Percentiles rank a stretch among this genome's conserved stretches.
Evolutionary conservation across 345 rosid genomes (phyloP).

Genomic region (Cardiospermum halicacabum): DNA sequence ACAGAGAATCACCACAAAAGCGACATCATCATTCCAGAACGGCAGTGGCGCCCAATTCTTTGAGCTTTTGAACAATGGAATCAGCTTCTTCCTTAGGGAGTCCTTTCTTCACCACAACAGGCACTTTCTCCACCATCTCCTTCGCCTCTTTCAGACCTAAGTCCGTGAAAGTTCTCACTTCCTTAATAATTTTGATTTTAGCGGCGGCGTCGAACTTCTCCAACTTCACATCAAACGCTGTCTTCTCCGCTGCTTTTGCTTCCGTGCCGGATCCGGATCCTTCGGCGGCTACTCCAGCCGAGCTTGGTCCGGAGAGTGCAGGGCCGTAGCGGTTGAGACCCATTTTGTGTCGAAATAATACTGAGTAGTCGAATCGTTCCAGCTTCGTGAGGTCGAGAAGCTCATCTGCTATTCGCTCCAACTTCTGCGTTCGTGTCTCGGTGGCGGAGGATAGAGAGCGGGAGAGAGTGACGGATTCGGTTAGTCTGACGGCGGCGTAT

Average conservation of each 20-base stretch:
- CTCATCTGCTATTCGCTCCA: constrained; percentile 78
- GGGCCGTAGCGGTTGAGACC: constrained; percentile 70
- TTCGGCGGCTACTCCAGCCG: constrained; percentile 19
- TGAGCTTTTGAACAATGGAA: constrained; percentile 60
- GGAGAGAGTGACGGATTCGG: constrained; percentile 5
- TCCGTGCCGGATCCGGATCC: constrained; percentile 36
- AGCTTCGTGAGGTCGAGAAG: constrained; percentile 63
- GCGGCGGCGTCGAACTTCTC: constrained; percentile 70
- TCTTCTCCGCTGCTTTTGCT: constrained; percentile 58
- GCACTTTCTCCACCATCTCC: constrained; percentile 80
- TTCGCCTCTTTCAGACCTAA: constrained; percentile 87
- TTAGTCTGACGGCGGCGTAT: constrained; percentile 4
- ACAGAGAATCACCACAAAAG: background rate
- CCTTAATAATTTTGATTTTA: constrained; percentile 80
- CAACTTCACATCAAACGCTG: constrained; percentile 72
- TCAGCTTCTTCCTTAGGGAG: constrained; percentile 63
- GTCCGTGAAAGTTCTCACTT: constrained; percentile 71
- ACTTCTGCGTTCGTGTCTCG: constrained; percentile 59
- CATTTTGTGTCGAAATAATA: constrained; percentile 69
- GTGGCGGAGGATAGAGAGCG: constrained; percentile 31
- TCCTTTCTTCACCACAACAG: constrained; percentile 69
- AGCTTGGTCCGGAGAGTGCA: constrained; percentile 28
- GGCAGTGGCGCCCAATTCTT: constrained; percentile 60
- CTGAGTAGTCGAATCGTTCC: constrained; percentile 67
- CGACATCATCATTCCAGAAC: constrained; percentile 56